A percentile compares a stretch with the other conserved stretches of the same genome.
Evolutionary conservation across 305 asterid species (phyloP).

Genomic region (Lippia alba): DNA sequence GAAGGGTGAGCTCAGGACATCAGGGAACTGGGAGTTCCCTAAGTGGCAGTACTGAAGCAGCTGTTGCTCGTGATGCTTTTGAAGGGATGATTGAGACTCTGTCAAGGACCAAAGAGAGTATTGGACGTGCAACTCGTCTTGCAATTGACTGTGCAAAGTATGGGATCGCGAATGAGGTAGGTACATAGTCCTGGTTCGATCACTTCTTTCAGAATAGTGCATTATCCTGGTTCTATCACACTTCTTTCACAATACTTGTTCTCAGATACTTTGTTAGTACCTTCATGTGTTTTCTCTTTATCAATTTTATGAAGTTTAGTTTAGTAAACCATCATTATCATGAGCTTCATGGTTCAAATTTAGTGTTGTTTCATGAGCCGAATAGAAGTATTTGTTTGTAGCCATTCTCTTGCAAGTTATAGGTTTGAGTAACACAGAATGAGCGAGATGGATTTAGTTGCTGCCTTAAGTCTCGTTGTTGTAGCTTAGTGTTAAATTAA

Average conservation of each 20-base stretch:
- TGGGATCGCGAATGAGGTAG: slow-evolving; percentile 90
- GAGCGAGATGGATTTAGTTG: slow-evolving; percentile 1
- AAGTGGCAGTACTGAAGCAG: slow-evolving; percentile 93
- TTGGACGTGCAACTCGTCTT: slow-evolving; percentile 94
- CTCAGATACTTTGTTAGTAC: background rate
- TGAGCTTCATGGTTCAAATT: background rate
- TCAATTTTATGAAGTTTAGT: background rate
- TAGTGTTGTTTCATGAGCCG: background rate
- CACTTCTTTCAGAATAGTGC: slow-evolving; percentile 18
- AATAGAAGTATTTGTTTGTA: background rate
- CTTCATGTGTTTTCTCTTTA: slow-evolving; percentile 5
- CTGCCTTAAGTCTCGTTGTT: no score
- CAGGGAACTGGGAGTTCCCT: slow-evolving; percentile 65
- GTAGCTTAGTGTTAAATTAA: no score
- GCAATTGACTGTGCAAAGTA: slow-evolving; percentile 95
- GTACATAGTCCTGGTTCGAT: slow-evolving; percentile 22
- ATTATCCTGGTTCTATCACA: slow-evolving; percentile 12
- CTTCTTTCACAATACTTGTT: background rate
- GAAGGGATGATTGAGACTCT: slow-evolving; percentile 98
- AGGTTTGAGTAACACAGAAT: background rate
- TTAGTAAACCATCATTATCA: background rate
- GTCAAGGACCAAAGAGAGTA: slow-evolving; percentile 97
- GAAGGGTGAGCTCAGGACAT: slow-evolving; percentile 67
- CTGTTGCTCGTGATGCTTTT: slow-evolving; percentile 97
- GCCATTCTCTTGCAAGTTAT: background rate